Base-by-base conservation (phyloP, 1,139 yeast species). In the Petasospora fabianii region DNA sequence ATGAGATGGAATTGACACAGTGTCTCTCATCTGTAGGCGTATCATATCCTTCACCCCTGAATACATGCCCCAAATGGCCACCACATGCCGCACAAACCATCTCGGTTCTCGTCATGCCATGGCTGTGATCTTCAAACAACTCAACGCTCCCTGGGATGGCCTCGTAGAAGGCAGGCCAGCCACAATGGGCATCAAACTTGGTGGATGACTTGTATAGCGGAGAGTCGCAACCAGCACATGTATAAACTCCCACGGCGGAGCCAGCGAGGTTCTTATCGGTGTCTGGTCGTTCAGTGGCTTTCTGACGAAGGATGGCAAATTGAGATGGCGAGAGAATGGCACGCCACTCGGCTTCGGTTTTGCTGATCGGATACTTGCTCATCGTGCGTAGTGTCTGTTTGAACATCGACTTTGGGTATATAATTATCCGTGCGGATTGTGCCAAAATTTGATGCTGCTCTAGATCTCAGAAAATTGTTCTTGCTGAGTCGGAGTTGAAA, bases 151-250 rank as follows among this genome's bases (percentile, higher is more conserved):
- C 90, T 0, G 96, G 95, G 36, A 90, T 66, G 5, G 95, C 96
- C 42, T 85, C 83, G 59, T 81, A 90, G 62, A 92, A 92, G 0
- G 97, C 88, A 0, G 98, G 98, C 98, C 98, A 92, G 3, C 98
- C 98, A 62, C 98, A 92, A 40, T 87, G 88, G 16, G 95, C 77
- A 43, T 82, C 79, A 54, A 94, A 92, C 63, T 92, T 92, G 12
- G 96, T 75, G 32, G 72, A 69, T 26, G 96, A 80, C 47, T 73
- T 73, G 62, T 92, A 92, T 29, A 92, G 65, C 8, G 97, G 96
- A 34, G 74, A 68, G 35, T 70, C 73, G 60, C 98, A 92, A 10
- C 82, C 97, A 1, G 84, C 97, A 65, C 99, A 92, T 41, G 69
- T 68, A 59, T 87, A 92, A 5, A 74, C 66, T 0, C 97, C 97